Evolutionary conservation across 345 rosid species (phyloP).

Genomic region (Excoecaria agallocha): DNA sequence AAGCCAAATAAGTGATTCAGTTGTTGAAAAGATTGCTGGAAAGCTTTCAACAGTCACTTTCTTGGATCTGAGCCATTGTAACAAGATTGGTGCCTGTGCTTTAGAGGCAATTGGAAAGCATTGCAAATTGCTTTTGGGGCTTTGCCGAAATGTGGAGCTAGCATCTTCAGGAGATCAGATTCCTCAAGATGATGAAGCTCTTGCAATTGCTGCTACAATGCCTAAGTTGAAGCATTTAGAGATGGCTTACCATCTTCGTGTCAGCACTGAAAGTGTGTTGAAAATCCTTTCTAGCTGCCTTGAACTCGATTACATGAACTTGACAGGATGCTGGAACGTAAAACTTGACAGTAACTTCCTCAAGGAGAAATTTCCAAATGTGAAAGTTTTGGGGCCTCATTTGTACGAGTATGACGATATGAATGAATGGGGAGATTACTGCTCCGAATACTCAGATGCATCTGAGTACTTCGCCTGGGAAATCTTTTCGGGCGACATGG

Average conservation of each 20-base stretch:
- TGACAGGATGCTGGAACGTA: constrained; percentile 89
- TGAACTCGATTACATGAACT: constrained; percentile 64
- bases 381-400: constrained; percentile 69
- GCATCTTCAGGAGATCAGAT: constrained; percentile 37
- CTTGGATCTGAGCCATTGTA: constrained; percentile 88
- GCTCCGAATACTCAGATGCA: constrained; percentile 64
- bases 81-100: constrained; percentile 52
- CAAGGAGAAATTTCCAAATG: constrained; percentile 59
- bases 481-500: constrained; percentile 62
- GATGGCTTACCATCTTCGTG: constrained; percentile 55
- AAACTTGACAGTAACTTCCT: constrained; percentile 56
- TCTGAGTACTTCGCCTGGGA: constrained; percentile 76
- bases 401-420: constrained; percentile 54
- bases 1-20: constrained; percentile 57
- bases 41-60: constrained; percentile 59
- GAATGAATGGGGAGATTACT: constrained; percentile 65
- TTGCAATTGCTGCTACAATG: constrained; percentile 73
- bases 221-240: constrained; percentile 76
- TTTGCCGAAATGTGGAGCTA: constrained; percentile 78
- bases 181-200: constrained; percentile 71
- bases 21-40: constrained; percentile 60
- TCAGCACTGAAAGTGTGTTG: constrained; percentile 60
- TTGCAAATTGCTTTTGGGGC: constrained; percentile 59
- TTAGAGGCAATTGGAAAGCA: constrained; percentile 69
- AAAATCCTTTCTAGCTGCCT: constrained; percentile 54